These are phyloP conservation scores for Paramyrothecium roridum DNA, from an alignment of 2,329 filamentous ascomycete genomes.

Conservation along the genomic window DNA sequence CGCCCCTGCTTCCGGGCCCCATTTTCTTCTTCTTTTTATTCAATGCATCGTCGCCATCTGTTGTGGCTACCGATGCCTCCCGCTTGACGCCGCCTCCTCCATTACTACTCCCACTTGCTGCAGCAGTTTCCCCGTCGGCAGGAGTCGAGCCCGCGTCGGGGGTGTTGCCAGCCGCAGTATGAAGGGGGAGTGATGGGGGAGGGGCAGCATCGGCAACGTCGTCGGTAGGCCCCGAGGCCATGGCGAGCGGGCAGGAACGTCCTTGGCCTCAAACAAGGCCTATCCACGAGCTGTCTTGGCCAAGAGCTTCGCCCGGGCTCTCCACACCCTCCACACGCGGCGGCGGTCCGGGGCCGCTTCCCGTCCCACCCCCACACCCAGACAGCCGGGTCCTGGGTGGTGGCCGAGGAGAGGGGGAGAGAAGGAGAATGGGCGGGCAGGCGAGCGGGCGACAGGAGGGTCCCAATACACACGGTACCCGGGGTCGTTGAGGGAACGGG, in stretches of 20 bases:
- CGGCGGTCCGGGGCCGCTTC: neutral
- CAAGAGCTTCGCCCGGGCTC: neutral
- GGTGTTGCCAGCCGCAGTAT: neutral
- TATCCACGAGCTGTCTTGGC: neutral
- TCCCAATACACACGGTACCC: no score
- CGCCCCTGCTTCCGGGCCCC: conserved; percentile 43
- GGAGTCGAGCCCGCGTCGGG: neutral
- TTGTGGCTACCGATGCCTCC: conserved; percentile 16
- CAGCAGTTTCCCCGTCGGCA: neutral
- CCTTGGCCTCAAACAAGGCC: neutral
- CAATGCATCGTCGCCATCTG: conserved; percentile 14
- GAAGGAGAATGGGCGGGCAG: neutral
- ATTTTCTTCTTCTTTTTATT: conserved; percentile 43
- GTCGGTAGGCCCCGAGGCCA: neutral
- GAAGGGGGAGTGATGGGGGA: neutral
- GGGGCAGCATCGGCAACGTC: neutral
- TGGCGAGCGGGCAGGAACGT: neutral
- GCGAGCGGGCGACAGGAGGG: no score
- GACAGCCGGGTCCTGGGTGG: neutral
- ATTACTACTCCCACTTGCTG: neutral
- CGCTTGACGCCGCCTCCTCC: conserved; percentile 11
- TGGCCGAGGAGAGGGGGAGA: neutral
- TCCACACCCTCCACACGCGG: neutral
- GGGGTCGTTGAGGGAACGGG: neutral
- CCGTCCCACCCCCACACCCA: neutral